Base-by-base conservation (phyloP, 192 early-diverging fungal genomes). In the Umbelopsis sp. region DNA sequence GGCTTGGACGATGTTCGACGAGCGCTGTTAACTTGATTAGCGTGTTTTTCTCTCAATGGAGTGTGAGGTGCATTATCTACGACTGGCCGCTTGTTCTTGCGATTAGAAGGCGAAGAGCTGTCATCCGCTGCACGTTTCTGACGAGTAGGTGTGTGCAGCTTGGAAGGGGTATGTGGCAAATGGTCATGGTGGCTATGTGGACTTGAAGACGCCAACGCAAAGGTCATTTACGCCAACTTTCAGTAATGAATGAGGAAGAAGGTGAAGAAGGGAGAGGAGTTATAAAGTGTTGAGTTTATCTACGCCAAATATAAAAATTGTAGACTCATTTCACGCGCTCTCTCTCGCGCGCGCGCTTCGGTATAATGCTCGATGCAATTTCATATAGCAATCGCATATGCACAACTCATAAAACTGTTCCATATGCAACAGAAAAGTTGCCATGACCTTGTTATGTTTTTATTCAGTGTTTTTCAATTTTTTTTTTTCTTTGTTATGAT, bases 181-280 rank as follows among this genome's bases (percentile, higher is more conserved):
- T 31, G 56, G 31, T 62, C 56, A n/a, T 62, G 26, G 17, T 12
- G 31, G 26, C 8, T 29, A 29, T 31, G 26, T 62, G 56, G 56
- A 62, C 29, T 62, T 11, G 56, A 4, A 34, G 56, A 62, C 24
- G 56, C 56, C 56, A 62, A 62, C 56, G 56, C 56, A 62, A 62
- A 32, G 56, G 56, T 29, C 56, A 62, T 62, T 62, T 62, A 31
- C 56, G 56, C 26, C 56, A 62, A 62, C 56, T 62, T 17, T 2
- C 5, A 26, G 9, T 3, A 26, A 16, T 56, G 14, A 16, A 62
- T n/a, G 29, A n/a, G 31, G 8, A 62, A 34, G 56, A 34, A 34
- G 29, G 29, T 20, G 56, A 34, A 49, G 16, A n/a, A 16, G 17
- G 47, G 8, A 49, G 47, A 49, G 47, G 47, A 49, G 38, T 41